phyloP scores from a whole-genome alignment of 495 filamentous ascomycete species.

The Pyrenula massariospora region DNA sequence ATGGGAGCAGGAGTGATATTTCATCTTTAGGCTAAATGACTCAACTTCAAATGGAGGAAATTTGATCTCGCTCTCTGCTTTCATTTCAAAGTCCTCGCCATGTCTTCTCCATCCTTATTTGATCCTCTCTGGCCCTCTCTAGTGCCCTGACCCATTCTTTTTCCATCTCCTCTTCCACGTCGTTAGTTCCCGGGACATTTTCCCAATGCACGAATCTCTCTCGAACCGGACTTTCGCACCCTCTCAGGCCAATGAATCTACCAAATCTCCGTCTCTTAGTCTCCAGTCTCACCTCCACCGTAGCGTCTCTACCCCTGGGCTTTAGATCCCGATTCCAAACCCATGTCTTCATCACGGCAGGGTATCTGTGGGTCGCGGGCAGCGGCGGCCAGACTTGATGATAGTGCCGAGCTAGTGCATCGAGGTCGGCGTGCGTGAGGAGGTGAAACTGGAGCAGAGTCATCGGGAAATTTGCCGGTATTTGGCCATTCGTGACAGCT shows the following conservation, averaged over 20 bases:
- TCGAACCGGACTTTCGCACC: conserved; percentile 40
- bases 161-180: conserved; percentile 12
- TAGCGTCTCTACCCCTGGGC: conserved; percentile 5
- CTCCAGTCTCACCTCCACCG: conserved; percentile 26
- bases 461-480: conserved; percentile 55
- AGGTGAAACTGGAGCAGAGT: conserved; percentile 63
- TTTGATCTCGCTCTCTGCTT: too few species aligned
- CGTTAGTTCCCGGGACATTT: conserved; percentile 4
- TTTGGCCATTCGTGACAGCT: conserved; percentile 36
- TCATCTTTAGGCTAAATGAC: too few species aligned
- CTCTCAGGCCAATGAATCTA: conserved; percentile 53
- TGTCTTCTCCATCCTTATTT: conserved; percentile 25
- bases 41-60: too few species aligned
- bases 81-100: conserved; percentile 12
- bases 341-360: conserved; percentile 36
- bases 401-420: conserved; percentile 62
- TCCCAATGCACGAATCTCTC: conserved; percentile 8
- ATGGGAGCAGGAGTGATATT: too few species aligned
- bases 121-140: conserved; percentile 17
- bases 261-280: conserved; percentile 53
- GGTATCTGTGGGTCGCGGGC: conserved; percentile 46
- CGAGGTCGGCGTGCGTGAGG: conserved; percentile 57
- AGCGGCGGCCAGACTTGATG: conserved; percentile 53
- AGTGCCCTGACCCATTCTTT: conserved; percentile 17
- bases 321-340: conserved; percentile 6